Conservation (phyloP, 176 grass and related monocot genomes). For the Tillandsia leiboldiana region DNA sequence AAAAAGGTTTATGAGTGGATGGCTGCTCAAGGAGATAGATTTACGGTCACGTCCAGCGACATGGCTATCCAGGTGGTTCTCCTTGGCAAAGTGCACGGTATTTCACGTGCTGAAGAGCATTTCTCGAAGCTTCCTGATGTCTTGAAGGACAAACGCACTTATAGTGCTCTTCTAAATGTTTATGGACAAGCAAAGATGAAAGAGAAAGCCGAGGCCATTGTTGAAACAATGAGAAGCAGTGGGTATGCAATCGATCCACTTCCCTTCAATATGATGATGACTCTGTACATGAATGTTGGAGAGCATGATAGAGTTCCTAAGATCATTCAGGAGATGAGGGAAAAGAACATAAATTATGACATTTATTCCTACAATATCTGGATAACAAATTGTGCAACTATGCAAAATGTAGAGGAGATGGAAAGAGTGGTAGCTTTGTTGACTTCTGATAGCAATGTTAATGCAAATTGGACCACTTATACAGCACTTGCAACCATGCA, state of each 20-base stretch:
- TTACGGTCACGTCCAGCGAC: slow-evolving; percentile 49
- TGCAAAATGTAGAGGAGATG: slow-evolving; percentile 56
- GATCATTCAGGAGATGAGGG: slow-evolving; percentile 68
- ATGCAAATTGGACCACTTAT: slow-evolving; percentile 86
- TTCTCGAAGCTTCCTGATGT: slow-evolving; percentile 60
- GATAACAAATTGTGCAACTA: slow-evolving; percentile 69
- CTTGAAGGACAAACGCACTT: slow-evolving; percentile 68
- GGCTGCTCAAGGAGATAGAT: slow-evolving; percentile 44
- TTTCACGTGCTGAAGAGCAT: slow-evolving; percentile 56
- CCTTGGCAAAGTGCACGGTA: slow-evolving; percentile 56
- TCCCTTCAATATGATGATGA: slow-evolving; percentile 89
- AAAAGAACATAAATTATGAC: slow-evolving; percentile 52
- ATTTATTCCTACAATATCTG: slow-evolving; percentile 83
- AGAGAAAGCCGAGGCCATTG: slow-evolving; percentile 55
- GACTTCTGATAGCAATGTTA: slow-evolving; percentile 51
- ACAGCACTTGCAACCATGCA: slow-evolving; percentile 79
- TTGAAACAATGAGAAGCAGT: slow-evolving; percentile 60
- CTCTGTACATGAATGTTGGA: slow-evolving; percentile 61
- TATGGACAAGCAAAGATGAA: slow-evolving; percentile 65
- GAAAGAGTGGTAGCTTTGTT: slow-evolving; percentile 50
- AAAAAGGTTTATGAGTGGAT: slow-evolving; percentile 75
- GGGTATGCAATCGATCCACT: slow-evolving; percentile 54
- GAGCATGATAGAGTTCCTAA: slow-evolving; percentile 41
- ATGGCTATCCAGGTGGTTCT: slow-evolving; percentile 84
- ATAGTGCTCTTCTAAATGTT: slow-evolving; percentile 82